Evolutionary conservation across 345 rosid species (phyloP).

Genomic region (Heritiera fomes): DNA sequence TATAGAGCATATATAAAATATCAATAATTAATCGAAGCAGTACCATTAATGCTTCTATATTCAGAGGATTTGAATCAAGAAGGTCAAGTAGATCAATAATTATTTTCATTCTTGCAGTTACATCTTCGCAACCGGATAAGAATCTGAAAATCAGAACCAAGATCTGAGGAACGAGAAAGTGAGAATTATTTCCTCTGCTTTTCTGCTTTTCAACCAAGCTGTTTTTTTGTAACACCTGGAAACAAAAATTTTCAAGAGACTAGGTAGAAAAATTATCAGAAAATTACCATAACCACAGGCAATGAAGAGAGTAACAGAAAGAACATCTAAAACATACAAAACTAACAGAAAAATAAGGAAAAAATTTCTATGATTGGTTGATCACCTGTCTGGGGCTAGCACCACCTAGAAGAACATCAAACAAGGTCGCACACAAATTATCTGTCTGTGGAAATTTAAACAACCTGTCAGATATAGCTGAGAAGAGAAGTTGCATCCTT

Average conservation of each 20-base stretch:
- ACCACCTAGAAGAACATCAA: slow-evolving; percentile 97
- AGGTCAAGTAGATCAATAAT: slow-evolving; percentile 77
- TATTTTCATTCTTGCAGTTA: slow-evolving; percentile 63
- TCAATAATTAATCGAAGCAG: slow-evolving; percentile 16
- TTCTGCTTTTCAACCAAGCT: slow-evolving; percentile 60
- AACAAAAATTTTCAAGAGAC: slow-evolving; percentile 16
- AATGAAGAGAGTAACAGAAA: background rate
- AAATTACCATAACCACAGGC: background rate
- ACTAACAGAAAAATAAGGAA: slow-evolving; percentile 15
- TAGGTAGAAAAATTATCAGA: background rate
- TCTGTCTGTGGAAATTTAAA: slow-evolving; percentile 84
- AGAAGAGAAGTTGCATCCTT: slow-evolving; percentile 69
- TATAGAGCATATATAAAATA: background rate
- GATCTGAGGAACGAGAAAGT: slow-evolving; percentile 82
- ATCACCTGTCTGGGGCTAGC: slow-evolving; percentile 97
- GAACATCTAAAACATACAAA: background rate
- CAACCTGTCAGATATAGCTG: slow-evolving; percentile 71
- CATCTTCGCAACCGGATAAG: slow-evolving; percentile 66
- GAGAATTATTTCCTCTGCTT: slow-evolving; percentile 62
- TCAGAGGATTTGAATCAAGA: slow-evolving; percentile 83
- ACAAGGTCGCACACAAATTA: slow-evolving; percentile 82
- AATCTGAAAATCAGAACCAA: slow-evolving; percentile 72
- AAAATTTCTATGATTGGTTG: slow-evolving; percentile 19
- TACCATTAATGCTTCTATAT: slow-evolving; percentile 95
- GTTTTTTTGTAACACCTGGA: slow-evolving; percentile 82